Evolutionary conservation across 2,329 filamentous ascomycete genomes (phyloP).

Genomic region (Botrytis paeoniae): DNA sequence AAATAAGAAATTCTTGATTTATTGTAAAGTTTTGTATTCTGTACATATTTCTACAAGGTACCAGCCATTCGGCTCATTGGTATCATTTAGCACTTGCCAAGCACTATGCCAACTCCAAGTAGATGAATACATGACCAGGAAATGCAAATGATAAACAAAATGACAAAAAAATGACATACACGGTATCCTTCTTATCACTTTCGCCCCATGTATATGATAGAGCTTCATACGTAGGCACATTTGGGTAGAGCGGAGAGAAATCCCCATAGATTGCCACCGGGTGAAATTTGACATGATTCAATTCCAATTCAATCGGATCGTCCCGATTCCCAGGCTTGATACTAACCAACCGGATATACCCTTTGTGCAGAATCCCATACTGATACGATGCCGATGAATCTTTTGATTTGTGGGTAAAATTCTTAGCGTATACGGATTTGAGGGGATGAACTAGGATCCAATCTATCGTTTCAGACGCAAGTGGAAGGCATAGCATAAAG

Average conservation of each 20-base stretch:
- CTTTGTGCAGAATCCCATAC: background rate
- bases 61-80: too few relatives aligned
- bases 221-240: background rate
- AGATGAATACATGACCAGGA: background rate
- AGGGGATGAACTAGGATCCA: background rate
- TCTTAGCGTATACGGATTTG: background rate
- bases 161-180: background rate
- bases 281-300: background rate
- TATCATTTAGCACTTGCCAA: too few relatives aligned
- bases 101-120: background rate
- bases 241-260: background rate
- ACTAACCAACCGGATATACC: background rate
- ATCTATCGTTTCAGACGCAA: background rate
- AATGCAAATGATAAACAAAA: background rate
- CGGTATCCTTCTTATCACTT: background rate
- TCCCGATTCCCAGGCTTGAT: background rate
- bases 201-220: background rate
- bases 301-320: background rate
- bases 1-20: too few relatives aligned
- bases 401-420: background rate
- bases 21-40: too few relatives aligned
- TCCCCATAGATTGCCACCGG: background rate
- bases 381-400: background rate
- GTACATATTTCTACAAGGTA: too few relatives aligned
- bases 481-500: background rate